Conservation (phyloP, 208 protist genomes). For the Acanthamoeba lenticulata region DNA sequence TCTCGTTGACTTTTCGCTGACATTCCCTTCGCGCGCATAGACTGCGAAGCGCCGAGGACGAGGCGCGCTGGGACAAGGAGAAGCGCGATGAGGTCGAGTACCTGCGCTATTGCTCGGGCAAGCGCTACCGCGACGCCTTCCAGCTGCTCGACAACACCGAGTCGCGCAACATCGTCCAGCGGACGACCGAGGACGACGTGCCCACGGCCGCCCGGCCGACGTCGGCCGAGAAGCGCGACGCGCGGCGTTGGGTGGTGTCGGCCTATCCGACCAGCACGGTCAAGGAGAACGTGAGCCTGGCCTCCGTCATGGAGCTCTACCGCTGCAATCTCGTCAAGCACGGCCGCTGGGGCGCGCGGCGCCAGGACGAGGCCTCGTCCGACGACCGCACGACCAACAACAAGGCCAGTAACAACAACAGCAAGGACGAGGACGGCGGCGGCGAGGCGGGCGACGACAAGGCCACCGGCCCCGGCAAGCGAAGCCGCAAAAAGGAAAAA, state of each 20-base stretch:
- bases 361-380: not conserved
- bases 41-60: not conserved
- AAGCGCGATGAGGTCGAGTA: slow-evolving; percentile 27
- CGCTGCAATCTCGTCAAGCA: slow-evolving; percentile 32
- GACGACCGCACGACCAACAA: not conserved
- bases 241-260: slow-evolving; percentile 27
- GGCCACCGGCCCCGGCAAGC: too few species aligned
- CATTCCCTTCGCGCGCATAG: not conserved
- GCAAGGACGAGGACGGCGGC: not conserved
- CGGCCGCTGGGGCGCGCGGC: not conserved
- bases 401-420: not conserved
- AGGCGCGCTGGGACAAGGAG: not conserved
- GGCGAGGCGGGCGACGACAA: not conserved
- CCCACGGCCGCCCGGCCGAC: not conserved
- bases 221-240: slow-evolving; percentile 17
- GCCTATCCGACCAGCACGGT: slow-evolving; percentile 2
- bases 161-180: slow-evolving; percentile 21
- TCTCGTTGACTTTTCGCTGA: too few species aligned
- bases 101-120: not conserved
- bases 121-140: slow-evolving; percentile 57
- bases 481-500: not conserved
- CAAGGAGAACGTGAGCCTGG: slow-evolving; percentile 47
- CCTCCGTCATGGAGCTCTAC: slow-evolving; percentile 48
- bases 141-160: slow-evolving; percentile 35
- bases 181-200: not conserved